phyloP scores from a whole-genome alignment of 345 rosid species.

The Boechera stricta region DNA sequence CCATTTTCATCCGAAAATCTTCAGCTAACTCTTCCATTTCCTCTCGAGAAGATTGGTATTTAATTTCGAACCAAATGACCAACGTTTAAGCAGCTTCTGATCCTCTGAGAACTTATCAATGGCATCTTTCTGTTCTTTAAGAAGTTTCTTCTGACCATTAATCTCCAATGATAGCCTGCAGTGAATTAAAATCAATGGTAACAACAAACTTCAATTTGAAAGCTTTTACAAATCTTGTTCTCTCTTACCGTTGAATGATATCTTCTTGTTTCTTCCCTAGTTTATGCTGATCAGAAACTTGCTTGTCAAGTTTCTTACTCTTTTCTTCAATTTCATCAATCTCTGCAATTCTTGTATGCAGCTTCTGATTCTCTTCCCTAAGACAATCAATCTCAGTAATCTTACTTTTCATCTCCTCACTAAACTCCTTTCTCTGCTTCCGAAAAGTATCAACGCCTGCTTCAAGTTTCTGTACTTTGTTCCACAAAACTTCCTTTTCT shows the following conservation, averaged over 20 bases:
- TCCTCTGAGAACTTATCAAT: conserved; percentile 47
- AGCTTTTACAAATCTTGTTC: not conserved
- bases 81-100: conserved; percentile 36
- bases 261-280: conserved; percentile 39
- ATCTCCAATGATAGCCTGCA: conserved; percentile 42
- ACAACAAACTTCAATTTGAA: not conserved
- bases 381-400: conserved; percentile 21
- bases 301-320: conserved; percentile 27
- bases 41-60: conserved; percentile 43
- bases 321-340: not conserved
- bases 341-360: conserved; percentile 43
- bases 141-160: conserved; percentile 46
- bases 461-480: conserved; percentile 47
- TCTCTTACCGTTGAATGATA: conserved; percentile 26
- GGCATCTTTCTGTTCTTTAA: conserved; percentile 44
- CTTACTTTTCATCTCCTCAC: too few species aligned
- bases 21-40: conserved; percentile 62
- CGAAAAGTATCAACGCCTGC: conserved; percentile 20
- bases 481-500: conserved; percentile 46
- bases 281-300: not conserved
- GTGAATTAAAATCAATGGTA: not conserved
- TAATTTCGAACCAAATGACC: conserved; percentile 47
- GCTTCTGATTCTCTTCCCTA: conserved; percentile 55
- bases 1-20: conserved; percentile 57
- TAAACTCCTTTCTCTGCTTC: conserved; percentile 42